A percentile compares a stretch with the other conserved stretches of the same genome.
phyloP scores from a whole-genome alignment of 345 rosid genomes.

The Populus simonii region DNA sequence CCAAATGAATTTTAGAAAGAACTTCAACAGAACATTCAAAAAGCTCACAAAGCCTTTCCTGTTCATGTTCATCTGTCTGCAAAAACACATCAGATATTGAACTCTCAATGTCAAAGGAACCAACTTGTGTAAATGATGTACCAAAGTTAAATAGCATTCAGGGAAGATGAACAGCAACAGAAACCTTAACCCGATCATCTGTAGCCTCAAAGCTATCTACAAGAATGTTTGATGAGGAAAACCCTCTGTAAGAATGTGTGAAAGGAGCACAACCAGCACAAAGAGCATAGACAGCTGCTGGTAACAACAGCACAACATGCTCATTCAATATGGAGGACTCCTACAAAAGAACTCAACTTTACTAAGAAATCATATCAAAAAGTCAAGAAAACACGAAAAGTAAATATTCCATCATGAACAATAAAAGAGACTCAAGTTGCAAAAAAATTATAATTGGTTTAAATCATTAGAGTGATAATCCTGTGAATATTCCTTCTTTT shows the following conservation, averaged over 20 bases:
- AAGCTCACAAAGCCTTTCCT: conserved; percentile 38
- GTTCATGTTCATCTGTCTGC: conserved; percentile 53
- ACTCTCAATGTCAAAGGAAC: conserved; percentile 13
- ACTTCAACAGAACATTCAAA: conserved; percentile 82
- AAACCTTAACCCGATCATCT: conserved; percentile 49
- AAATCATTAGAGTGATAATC: background rate
- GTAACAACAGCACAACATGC: conserved; percentile 51
- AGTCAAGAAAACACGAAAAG: conserved; percentile 2
- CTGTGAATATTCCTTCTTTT: background rate
- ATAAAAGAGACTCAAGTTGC: background rate
- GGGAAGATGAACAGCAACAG: conserved; percentile 7
- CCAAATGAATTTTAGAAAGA: conserved; percentile 48
- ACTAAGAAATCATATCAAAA: background rate
- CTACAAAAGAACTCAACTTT: conserved; percentile 33
- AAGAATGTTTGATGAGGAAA: conserved; percentile 31
- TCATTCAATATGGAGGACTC: conserved; percentile 53
- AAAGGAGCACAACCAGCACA: conserved; percentile 66
- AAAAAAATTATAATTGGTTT: background rate
- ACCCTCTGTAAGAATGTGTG: conserved; percentile 30
- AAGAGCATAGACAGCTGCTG: conserved; percentile 77
- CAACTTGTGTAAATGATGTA: conserved; percentile 15
- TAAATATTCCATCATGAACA: background rate
- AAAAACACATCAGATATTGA: conserved; percentile 21
- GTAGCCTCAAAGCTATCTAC: conserved; percentile 42
- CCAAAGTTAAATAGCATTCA: conserved; percentile 1